Percentiles rank a stretch among this genome's conserved stretches.
Evolutionary conservation across 2,329 filamentous ascomycete genomes (phyloP).

Genomic region (Nemania sp.): DNA sequence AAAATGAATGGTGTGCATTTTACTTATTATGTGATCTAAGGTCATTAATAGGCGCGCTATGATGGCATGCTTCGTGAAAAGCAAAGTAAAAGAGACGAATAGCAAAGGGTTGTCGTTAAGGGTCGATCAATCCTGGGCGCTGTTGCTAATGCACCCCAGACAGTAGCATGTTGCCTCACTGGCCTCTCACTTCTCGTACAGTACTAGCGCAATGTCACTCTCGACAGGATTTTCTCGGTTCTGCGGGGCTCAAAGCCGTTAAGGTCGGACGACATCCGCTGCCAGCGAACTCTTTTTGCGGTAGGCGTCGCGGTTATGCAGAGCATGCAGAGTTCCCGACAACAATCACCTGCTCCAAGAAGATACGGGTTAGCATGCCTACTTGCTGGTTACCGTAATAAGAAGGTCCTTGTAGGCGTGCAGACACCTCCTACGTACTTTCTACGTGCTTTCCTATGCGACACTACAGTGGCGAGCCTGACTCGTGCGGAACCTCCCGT

Average conservation of each 20-base stretch:
- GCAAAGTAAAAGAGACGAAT: not conserved
- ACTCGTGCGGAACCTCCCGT: not conserved
- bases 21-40: no score
- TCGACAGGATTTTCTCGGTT: conserved; percentile 18
- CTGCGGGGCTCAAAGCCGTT: conserved; percentile 24
- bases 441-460: conserved; percentile 1
- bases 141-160: conserved; percentile 19
- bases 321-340: conserved; percentile 7
- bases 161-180: not conserved
- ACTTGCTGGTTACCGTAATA: conserved; percentile 10
- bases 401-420: conserved; percentile 10
- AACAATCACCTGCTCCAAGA: conserved; percentile 4
- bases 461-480: not conserved
- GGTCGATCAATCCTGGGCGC: not conserved
- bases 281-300: not conserved
- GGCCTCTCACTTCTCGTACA: not conserved
- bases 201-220: not conserved
- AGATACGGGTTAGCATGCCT: not conserved
- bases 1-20: no score
- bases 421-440: not conserved
- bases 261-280: conserved; percentile 3
- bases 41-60: not conserved
- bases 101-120: not conserved
- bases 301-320: conserved; percentile 1
- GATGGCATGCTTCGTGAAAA: not conserved